Percentiles rank a stretch among this genome's conserved stretches.
These are phyloP conservation scores for Thielaviopsis euricoi DNA, from an alignment of 2,329 filamentous ascomycete genomes.

Conservation along the genomic window DNA sequence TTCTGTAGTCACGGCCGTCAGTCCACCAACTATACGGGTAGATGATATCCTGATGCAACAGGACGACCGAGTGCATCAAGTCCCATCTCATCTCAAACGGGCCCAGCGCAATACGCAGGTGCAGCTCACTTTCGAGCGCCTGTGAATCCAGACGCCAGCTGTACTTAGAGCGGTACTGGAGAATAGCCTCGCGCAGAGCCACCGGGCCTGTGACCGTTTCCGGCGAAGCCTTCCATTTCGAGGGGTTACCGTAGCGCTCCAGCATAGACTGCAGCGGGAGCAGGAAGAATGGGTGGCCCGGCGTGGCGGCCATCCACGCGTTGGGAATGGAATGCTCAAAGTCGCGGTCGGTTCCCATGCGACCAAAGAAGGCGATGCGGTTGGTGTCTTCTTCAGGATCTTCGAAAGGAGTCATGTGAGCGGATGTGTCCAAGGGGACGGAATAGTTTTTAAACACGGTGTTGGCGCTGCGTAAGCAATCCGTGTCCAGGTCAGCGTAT, in stretches of 20 bases:
- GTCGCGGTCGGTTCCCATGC: slow-evolving; percentile 18
- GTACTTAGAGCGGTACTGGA: slow-evolving; percentile 9
- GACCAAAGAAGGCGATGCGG: slow-evolving; percentile 17
- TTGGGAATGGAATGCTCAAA: slow-evolving; percentile 21
- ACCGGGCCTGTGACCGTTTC: slow-evolving; percentile 13
- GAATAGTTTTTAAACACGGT: slow-evolving; percentile 15
- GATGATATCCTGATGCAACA: slow-evolving; percentile 15
- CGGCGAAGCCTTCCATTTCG: background rate
- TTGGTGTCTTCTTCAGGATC: background rate
- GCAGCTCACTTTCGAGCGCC: slow-evolving; percentile 3
- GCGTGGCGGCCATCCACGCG: slow-evolving; percentile 22
- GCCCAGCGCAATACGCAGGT: background rate
- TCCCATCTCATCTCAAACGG: slow-evolving; percentile 1
- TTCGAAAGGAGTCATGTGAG: background rate
- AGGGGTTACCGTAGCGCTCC: slow-evolving; percentile 1
- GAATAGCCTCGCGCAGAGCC: slow-evolving; percentile 12
- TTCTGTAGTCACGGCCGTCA: slow-evolving; percentile 9
- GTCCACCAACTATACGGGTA: slow-evolving; percentile 17
- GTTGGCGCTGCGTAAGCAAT: slow-evolving; percentile 17
- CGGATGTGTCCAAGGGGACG: background rate
- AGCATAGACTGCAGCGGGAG: slow-evolving; percentile 15
- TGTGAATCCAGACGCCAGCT: background rate
- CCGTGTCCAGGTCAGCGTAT: slow-evolving; percentile 20
- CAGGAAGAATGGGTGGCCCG: slow-evolving; percentile 21
- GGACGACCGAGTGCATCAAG: slow-evolving; percentile 12